Conservation (phyloP, 2,329 filamentous ascomycete species). For the Thielaviopsis musarum region DNA sequence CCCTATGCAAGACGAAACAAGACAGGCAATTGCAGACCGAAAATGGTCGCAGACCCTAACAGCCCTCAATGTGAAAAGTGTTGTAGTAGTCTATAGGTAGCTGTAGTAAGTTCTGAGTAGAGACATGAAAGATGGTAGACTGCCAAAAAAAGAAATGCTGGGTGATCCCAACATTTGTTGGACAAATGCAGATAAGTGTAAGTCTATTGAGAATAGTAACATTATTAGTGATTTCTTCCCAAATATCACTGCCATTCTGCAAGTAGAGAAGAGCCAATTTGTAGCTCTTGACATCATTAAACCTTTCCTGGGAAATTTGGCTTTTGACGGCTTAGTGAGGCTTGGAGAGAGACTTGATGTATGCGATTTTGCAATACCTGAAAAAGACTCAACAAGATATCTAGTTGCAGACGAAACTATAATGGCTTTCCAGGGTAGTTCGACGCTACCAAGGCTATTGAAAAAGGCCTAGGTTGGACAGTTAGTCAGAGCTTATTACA, state of each 20-base stretch:
- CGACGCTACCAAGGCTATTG: not conserved
- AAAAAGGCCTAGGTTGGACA: not conserved
- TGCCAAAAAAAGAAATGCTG: conserved; percentile 88
- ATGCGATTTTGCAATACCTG: too few relatives aligned
- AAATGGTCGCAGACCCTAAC: too few relatives aligned
- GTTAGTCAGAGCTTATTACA: not conserved
- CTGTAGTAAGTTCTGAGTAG: conserved; percentile 63
- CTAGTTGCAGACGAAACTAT: not conserved
- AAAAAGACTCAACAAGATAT: not conserved
- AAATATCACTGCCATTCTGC: conserved; percentile 62
- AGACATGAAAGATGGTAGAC: conserved; percentile 75
- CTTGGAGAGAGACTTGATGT: conserved; percentile 33
- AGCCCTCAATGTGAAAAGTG: conserved; percentile 89
- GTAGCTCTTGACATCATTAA: conserved; percentile 78
- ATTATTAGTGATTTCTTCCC: conserved; percentile 72
- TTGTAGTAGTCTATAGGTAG: conserved; percentile 77
- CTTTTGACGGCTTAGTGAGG: conserved; percentile 74
- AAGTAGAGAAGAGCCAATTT: conserved; percentile 91
- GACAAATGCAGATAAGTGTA: conserved; percentile 53
- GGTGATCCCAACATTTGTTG: conserved; percentile 64
- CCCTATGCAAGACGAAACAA: too few relatives aligned
- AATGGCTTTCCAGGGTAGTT: not conserved
- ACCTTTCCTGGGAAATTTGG: conserved; percentile 77
- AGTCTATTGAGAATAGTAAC: conserved; percentile 79
- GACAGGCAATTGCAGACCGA: too few relatives aligned